Percentiles rank a stretch among this genome's conserved stretches.
These are phyloP conservation scores for Silene coronaria DNA, from an alignment of 179 eudicot species.

Conservation along the genomic window DNA sequence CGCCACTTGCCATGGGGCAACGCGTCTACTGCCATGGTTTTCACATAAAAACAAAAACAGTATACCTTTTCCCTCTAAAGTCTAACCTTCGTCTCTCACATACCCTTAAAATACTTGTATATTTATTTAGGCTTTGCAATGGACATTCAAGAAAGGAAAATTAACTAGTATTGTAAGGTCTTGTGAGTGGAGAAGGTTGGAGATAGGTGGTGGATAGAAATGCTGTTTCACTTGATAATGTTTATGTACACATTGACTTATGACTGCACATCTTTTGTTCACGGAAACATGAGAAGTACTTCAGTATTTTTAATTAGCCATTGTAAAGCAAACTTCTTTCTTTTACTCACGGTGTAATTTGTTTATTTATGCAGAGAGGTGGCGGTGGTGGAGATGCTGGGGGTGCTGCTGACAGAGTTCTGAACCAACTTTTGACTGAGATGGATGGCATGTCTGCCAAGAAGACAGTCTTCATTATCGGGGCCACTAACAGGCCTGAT, in stretches of 20 bases:
- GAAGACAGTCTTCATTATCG: slow-evolving; percentile 79
- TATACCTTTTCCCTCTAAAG: background rate
- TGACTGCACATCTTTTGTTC: background rate
- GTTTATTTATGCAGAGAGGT: slow-evolving; percentile 55
- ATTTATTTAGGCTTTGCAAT: too few species aligned
- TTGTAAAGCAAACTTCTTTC: background rate
- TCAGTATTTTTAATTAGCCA: background rate
- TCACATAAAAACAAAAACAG: background rate
- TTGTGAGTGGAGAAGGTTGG: too few species aligned
- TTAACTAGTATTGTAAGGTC: too few species aligned
- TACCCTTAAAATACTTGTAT: background rate
- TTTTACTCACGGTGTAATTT: slow-evolving; percentile 6
- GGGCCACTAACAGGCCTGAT: slow-evolving; percentile 89
- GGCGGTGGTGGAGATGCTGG: slow-evolving; percentile 86
- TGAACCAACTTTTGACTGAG: slow-evolving; percentile 81
- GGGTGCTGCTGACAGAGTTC: slow-evolving; percentile 84
- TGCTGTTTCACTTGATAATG: too few species aligned
- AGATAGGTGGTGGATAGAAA: too few species aligned
- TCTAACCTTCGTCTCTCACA: background rate
- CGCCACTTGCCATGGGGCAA: background rate
- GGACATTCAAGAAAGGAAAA: too few species aligned
- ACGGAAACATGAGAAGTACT: background rate
- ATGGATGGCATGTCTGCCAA: slow-evolving; percentile 94
- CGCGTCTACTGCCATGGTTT: background rate
- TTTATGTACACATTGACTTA: background rate